These are phyloP conservation scores for Exophiala bonariae DNA, from an alignment of 2,329 filamentous ascomycete species.

Conservation along the genomic window DNA sequence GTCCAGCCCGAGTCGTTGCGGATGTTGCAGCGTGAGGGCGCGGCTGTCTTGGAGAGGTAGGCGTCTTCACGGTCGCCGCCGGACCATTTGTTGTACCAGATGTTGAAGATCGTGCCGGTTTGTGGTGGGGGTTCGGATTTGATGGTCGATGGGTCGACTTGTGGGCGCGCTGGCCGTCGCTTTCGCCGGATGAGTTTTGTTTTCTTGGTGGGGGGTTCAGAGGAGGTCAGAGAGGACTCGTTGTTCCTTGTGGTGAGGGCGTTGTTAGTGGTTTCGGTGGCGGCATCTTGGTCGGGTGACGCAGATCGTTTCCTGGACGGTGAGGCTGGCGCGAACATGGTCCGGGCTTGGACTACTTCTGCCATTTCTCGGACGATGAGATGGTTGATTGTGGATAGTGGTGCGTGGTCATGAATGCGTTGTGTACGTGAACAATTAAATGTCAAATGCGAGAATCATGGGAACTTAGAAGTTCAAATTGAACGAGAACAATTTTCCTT, in stretches of 20 bases:
- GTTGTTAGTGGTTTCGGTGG: constrained; percentile 12
- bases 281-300: constrained; percentile 16
- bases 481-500: no score
- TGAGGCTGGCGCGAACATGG: constrained; percentile 14
- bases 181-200: constrained; percentile 92
- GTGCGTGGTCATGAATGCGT: neutral
- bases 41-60: constrained; percentile 77
- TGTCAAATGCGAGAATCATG: no score
- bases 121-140: constrained; percentile 78
- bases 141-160: constrained; percentile 82
- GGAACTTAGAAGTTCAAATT: no score
- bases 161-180: constrained; percentile 81
- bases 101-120: constrained; percentile 94
- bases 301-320: constrained; percentile 29
- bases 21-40: constrained; percentile 84
- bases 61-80: constrained; percentile 94
- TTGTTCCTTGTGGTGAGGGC: constrained; percentile 23
- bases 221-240: constrained; percentile 8
- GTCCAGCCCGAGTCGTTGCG: constrained; percentile 78
- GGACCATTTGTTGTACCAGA: constrained; percentile 99
- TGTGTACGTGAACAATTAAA: no score
- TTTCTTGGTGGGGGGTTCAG: constrained; percentile 53
- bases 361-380: constrained; percentile 13
- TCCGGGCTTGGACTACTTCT: constrained; percentile 24
- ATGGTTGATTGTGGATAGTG: neutral